Percentiles rank a stretch among this genome's conserved stretches.
Conservation (phyloP, 768 basidiomycete genomes). For the Cyclocybe aegerita region DNA sequence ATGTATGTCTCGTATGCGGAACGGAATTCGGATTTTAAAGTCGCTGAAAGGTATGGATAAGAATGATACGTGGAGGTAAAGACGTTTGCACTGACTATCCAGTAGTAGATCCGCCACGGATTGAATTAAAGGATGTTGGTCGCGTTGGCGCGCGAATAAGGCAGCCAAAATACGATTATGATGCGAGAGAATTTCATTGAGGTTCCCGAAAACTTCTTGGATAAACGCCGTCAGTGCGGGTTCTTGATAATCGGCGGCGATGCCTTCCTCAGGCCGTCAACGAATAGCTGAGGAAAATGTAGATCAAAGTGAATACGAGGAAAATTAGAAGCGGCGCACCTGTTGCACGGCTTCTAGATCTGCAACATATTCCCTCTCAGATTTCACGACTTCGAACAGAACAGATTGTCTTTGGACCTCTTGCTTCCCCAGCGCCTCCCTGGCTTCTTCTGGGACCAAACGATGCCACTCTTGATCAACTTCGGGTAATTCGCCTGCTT, state of each 20-base stretch:
- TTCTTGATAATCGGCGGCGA: constrained; percentile 65
- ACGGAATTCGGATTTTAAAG: constrained; percentile 50
- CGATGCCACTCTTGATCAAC: constrained; percentile 83
- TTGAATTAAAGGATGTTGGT: constrained; percentile 82
- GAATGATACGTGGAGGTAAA: not conserved
- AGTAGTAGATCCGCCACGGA: constrained; percentile 86
- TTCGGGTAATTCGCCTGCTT: constrained; percentile 60
- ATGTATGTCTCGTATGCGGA: constrained; percentile 78
- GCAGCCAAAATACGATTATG: constrained; percentile 69
- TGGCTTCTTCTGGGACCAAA: constrained; percentile 71
- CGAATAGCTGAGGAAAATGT: constrained; percentile 55
- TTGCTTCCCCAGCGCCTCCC: constrained; percentile 65
- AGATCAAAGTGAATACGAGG: constrained; percentile 1
- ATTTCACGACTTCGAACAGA: constrained; percentile 88
- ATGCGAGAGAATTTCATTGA: constrained; percentile 62
- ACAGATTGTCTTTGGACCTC: constrained; percentile 86
- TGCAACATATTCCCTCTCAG: constrained; percentile 83
- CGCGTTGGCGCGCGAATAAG: constrained; percentile 78
- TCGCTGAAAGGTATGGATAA: constrained; percentile 31
- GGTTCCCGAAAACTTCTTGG: constrained; percentile 81
- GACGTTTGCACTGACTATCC: constrained; percentile 53
- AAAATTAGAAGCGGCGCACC: constrained; percentile 34
- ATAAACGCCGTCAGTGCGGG: constrained; percentile 65
- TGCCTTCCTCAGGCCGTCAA: constrained; percentile 59
- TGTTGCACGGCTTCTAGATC: constrained; percentile 75